These are phyloP conservation scores for Monotropa hypopitys DNA, from an alignment of 179 eudicot genomes.

Conservation along the genomic window DNA sequence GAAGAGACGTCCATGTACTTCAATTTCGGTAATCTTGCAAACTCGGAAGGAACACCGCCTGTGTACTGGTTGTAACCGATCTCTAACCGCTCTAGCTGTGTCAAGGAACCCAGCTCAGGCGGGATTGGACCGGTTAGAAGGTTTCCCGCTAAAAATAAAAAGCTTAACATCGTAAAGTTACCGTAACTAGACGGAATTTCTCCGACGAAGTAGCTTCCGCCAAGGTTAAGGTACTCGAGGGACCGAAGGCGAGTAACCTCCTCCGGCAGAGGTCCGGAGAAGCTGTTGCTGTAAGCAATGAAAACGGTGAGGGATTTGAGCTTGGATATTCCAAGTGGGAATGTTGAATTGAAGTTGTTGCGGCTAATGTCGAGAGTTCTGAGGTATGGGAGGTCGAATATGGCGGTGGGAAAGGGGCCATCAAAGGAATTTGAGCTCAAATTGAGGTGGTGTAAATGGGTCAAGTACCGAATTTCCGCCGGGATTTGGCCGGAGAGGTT, in stretches of 20 bases:
- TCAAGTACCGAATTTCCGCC: slow-evolving; percentile 28
- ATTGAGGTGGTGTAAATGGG: slow-evolving; percentile 40
- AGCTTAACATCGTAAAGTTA: slow-evolving; percentile 30
- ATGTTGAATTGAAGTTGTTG: slow-evolving; percentile 51
- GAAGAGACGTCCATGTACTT: slow-evolving; percentile 51
- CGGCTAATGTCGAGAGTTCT: slow-evolving; percentile 56
- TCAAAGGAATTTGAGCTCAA: slow-evolving; percentile 46
- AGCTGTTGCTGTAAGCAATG: slow-evolving; percentile 69
- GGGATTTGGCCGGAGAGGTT: slow-evolving; percentile 69
- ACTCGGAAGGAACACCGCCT: slow-evolving; percentile 35
- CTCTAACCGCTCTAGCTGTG: slow-evolving; percentile 42
- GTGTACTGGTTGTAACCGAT: slow-evolving; percentile 53
- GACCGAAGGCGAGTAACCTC: slow-evolving; percentile 28
- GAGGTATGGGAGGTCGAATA: slow-evolving; percentile 46
- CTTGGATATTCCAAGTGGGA: slow-evolving; percentile 53
- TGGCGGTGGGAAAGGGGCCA: slow-evolving; percentile 34
- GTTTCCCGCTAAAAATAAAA: slow-evolving; percentile 57
- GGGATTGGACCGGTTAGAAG: slow-evolving; percentile 47
- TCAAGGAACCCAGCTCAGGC: slow-evolving; percentile 31
- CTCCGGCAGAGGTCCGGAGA: slow-evolving; percentile 49
- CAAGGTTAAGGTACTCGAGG: slow-evolving; percentile 64
- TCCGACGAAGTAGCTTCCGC: slow-evolving; percentile 85
- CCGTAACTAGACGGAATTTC: slow-evolving; percentile 52
- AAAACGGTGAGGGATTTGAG: slow-evolving; percentile 37
- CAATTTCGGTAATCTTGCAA: slow-evolving; percentile 36